phyloP scores from a whole-genome alignment of 2,329 filamentous ascomycete genomes.

The Fusarium sp. region DNA sequence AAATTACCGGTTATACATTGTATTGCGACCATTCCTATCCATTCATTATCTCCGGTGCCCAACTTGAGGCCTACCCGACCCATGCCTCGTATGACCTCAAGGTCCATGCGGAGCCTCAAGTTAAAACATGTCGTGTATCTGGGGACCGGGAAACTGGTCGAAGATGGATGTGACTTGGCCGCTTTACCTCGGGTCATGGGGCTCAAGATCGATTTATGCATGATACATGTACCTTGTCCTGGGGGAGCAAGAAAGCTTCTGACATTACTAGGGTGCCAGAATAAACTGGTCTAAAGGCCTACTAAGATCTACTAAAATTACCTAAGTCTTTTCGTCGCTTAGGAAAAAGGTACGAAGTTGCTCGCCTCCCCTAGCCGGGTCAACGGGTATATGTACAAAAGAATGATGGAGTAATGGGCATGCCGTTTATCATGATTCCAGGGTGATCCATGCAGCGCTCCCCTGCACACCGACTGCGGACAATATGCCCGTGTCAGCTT shows the following conservation, averaged over 20 bases:
- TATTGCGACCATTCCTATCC: neutral
- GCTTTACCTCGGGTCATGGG: neutral
- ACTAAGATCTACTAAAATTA: neutral
- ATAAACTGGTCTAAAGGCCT: neutral
- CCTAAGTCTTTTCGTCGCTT: neutral
- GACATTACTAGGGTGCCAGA: rapidly evolving
- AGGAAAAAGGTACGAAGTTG: neutral
- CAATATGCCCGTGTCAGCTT: neutral
- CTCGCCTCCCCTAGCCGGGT: too few species aligned
- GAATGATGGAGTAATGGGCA: neutral
- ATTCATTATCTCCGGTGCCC: neutral
- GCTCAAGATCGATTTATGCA: neutral
- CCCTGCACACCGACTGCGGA: neutral
- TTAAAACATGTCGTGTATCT: neutral
- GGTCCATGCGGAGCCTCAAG: neutral
- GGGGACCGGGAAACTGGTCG: neutral
- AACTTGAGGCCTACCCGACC: neutral
- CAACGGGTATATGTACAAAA: neutral
- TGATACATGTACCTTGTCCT: neutral
- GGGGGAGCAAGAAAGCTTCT: neutral
- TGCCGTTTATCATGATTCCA: neutral
- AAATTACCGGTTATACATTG: neutral
- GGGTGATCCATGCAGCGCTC: neutral
- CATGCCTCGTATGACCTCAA: neutral
- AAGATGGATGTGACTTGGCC: neutral